Percentiles rank a stretch among this genome's conserved stretches.
phyloP scores from a whole-genome alignment of 177 flowering plant genomes.

The Telopea speciosissima region DNA sequence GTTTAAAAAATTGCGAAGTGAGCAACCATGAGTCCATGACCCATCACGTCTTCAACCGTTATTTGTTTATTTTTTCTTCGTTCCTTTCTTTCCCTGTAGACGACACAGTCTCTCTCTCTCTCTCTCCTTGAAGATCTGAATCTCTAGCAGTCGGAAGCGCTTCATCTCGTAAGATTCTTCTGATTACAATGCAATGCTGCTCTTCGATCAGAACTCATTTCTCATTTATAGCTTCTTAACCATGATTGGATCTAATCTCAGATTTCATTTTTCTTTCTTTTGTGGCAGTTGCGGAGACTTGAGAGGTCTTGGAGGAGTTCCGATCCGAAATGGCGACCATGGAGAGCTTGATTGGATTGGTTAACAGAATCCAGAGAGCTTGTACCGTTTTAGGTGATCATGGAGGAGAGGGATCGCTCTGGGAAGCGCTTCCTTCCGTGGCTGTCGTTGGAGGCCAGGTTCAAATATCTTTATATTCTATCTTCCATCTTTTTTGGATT shows the following conservation, averaged over 20 bases:
- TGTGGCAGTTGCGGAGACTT: neutral
- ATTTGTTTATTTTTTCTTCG: neutral
- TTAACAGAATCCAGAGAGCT: constrained; percentile 87
- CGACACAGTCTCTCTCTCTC: too few species aligned
- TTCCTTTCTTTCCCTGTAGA: too few species aligned
- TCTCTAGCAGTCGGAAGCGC: neutral
- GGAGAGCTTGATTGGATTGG: constrained; percentile 94
- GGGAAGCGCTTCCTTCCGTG: constrained; percentile 99
- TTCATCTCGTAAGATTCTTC: constrained; percentile 1
- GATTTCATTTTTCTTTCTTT: neutral
- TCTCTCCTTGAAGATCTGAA: neutral
- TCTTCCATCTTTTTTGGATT: neutral
- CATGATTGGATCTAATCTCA: neutral
- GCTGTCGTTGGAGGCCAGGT: constrained; percentile 99
- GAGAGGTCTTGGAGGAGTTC: constrained; percentile 1
- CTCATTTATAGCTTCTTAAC: neutral
- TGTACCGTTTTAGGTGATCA: constrained; percentile 96
- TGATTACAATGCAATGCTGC: neutral
- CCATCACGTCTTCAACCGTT: neutral
- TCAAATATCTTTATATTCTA: neutral
- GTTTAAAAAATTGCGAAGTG: neutral
- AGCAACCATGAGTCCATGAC: neutral
- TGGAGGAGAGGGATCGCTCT: constrained; percentile 96
- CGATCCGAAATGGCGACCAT: constrained; percentile 70
- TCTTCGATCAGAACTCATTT: neutral